These are phyloP conservation scores for Xylaria cubensis DNA, from an alignment of 495 filamentous ascomycete genomes.

Conservation along the genomic window DNA sequence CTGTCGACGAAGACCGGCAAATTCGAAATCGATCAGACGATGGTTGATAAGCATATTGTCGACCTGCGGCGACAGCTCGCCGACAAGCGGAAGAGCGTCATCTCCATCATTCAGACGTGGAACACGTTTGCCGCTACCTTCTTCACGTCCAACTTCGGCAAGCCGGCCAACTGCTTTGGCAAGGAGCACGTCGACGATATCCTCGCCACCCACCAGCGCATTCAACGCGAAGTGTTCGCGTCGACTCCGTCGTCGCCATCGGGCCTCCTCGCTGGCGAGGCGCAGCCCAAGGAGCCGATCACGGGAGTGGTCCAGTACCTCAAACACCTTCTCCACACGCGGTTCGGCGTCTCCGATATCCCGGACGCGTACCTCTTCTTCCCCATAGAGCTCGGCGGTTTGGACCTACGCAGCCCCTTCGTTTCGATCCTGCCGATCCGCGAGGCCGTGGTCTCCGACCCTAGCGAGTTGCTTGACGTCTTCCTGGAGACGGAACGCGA, in stretches of 20 bases:
- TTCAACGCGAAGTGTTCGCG: conserved; percentile 62
- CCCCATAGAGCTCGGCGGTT: conserved; percentile 64
- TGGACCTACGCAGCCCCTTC: conserved; percentile 64
- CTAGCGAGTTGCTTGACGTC: conserved; percentile 50
- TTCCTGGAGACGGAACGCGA: conserved; percentile 53
- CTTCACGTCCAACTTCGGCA: conserved; percentile 71
- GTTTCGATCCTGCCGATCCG: conserved; percentile 60
- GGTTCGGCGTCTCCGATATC: conserved; percentile 62
- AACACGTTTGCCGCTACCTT: conserved; percentile 70
- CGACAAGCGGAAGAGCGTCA: conserved; percentile 60
- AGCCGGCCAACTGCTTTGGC: conserved; percentile 69
- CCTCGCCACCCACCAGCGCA: conserved; percentile 63
- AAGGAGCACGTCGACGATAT: conserved; percentile 68
- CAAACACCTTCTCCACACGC: conserved; percentile 56
- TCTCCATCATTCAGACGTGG: conserved; percentile 70
- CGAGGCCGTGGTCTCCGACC: conserved; percentile 57
- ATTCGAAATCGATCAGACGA: conserved; percentile 67
- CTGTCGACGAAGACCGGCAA: conserved; percentile 61
- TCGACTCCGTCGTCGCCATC: conserved; percentile 31
- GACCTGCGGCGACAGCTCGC: conserved; percentile 67
- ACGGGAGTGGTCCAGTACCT: conserved; percentile 66
- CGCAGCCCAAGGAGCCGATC: conserved; percentile 29
- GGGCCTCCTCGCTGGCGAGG: conserved; percentile 13
- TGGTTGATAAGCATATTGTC: conserved; percentile 67
- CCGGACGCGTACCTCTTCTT: conserved; percentile 75